Base-by-base conservation (phyloP, 2,329 filamentous ascomycete species). In the Ascochyta clinopodiicola region DNA sequence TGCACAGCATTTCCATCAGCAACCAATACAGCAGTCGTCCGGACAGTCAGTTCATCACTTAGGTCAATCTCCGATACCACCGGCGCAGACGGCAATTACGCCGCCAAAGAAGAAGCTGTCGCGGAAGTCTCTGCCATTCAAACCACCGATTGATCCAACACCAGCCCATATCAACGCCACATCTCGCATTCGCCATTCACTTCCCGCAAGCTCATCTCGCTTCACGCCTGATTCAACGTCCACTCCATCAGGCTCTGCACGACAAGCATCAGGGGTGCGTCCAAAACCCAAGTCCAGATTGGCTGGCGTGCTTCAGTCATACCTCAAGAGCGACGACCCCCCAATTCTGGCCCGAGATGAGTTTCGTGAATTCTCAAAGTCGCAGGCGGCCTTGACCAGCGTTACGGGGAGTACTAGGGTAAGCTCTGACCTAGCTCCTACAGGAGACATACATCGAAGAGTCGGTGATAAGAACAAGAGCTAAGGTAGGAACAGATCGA, bases 361-460 rank as follows among this genome's bases (percentile, higher is more conserved):
- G 10, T 70, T 54, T 15, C 62, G 62, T 22, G 63, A 70, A 44
- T 71, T 57, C 34, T 21, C 52, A 17, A 60, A 57, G 32, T 61
- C 56, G 2, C 37, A 56, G 12, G 44, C 59, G 35, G 56, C 60
- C 6, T 31, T 45, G 22, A 67, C 63, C 1, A 62, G 62, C 1
- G 56, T 51, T 12, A 71, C 63, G 0, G 70, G 65, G 4, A 68
- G 59, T 38, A 63, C 47, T 1, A 39, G 45, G 31, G 69, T 70
- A 60, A 66, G 66, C 66, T 12, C 56, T 4, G 50, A 24, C 22
- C 36, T 46, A 19, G 31, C 25, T 44, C 17, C 15, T 24, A 10
- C 6, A 36, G 15, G 21, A 25, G 10, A 38, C 2, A 37, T 32
- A 6, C 29, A 22, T 39, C 32, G 17, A 8, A 40, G 1, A 5